Percentiles rank a stretch among this genome's conserved stretches.
phyloP scores from a whole-genome alignment of 805 yeast genomes.

The Ogataea chonburiensis region DNA sequence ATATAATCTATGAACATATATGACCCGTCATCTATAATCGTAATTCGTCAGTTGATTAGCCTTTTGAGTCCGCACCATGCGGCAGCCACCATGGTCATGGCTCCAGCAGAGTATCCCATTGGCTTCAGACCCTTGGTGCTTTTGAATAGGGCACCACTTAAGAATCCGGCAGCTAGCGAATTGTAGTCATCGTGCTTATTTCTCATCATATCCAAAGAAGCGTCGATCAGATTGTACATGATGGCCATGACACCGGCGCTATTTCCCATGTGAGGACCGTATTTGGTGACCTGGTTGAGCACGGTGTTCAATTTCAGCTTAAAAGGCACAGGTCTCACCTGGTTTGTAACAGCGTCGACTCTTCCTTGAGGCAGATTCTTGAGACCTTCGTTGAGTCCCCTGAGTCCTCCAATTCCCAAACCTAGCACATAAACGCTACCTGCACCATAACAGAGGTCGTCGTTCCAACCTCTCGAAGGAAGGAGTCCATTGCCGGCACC shows the following conservation, averaged over 20 bases:
- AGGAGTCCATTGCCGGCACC: slow-evolving; percentile 81
- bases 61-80: slow-evolving; percentile 86
- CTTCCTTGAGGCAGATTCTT: slow-evolving; percentile 61
- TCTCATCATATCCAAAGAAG: slow-evolving; percentile 73
- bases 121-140: slow-evolving; percentile 83
- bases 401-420: slow-evolving; percentile 84
- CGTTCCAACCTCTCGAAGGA: slow-evolving; percentile 97
- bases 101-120: slow-evolving; percentile 79
- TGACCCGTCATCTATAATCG: slow-evolving; percentile 16
- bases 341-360: slow-evolving; percentile 58
- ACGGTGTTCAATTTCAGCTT: slow-evolving; percentile 85
- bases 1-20: slow-evolving; percentile 11
- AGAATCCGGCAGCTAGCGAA: slow-evolving; percentile 84
- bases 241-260: slow-evolving; percentile 92
- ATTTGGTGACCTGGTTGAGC: slow-evolving; percentile 85
- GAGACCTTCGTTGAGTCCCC: slow-evolving; percentile 86
- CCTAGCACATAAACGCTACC: slow-evolving; percentile 90
- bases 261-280: slow-evolving; percentile 96
- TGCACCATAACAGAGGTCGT: slow-evolving; percentile 96
- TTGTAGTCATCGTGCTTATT: slow-evolving; percentile 87
- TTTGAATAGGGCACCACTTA: slow-evolving; percentile 89
- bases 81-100: slow-evolving; percentile 89
- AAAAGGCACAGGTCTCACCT: slow-evolving; percentile 60
- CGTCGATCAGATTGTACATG: slow-evolving; percentile 81
- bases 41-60: slow-evolving; percentile 15